A percentile compares a stretch with the other conserved stretches of the same genome.
These are phyloP conservation scores for Odontarrhena argentea DNA, from an alignment of 345 rosid species.

Conservation along the genomic window DNA sequence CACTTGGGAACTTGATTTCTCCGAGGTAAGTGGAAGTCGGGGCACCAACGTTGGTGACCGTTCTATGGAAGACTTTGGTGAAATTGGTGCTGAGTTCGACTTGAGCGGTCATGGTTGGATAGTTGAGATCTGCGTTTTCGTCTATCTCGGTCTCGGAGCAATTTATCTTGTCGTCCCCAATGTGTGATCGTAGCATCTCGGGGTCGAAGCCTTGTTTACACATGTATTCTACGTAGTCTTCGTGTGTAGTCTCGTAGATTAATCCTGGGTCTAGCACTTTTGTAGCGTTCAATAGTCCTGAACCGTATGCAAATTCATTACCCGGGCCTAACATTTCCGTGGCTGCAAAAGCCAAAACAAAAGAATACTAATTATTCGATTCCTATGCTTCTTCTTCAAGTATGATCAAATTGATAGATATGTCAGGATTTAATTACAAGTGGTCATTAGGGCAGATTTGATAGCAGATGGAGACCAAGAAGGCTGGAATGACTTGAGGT, in stretches of 20 bases:
- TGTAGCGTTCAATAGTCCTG: conserved; percentile 56
- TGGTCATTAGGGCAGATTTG: conserved; percentile 70
- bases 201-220: conserved; percentile 45
- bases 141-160: conserved; percentile 37
- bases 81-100: conserved; percentile 17
- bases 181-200: conserved; percentile 18
- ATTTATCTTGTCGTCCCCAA: conserved; percentile 37
- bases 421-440: conserved; percentile 40
- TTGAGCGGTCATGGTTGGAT: conserved; percentile 48
- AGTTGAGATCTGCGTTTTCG: conserved; percentile 48
- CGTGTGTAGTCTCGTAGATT: conserved; percentile 36
- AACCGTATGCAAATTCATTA: conserved; percentile 51
- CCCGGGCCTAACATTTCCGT: conserved; percentile 19
- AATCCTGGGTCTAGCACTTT: conserved; percentile 48
- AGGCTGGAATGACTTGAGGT: conserved; percentile 47
- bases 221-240: conserved; percentile 50
- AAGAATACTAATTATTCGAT: not conserved
- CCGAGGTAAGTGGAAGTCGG: conserved; percentile 47
- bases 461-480: conserved; percentile 64
- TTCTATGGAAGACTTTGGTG: conserved; percentile 41
- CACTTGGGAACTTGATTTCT: not conserved
- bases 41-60: conserved; percentile 58
- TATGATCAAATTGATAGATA: not conserved
- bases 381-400: no score
- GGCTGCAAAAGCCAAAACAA: conserved; percentile 33